These are phyloP conservation scores for Botrytis fabae DNA, from an alignment of 2,329 filamentous ascomycete species.

Conservation along the genomic window DNA sequence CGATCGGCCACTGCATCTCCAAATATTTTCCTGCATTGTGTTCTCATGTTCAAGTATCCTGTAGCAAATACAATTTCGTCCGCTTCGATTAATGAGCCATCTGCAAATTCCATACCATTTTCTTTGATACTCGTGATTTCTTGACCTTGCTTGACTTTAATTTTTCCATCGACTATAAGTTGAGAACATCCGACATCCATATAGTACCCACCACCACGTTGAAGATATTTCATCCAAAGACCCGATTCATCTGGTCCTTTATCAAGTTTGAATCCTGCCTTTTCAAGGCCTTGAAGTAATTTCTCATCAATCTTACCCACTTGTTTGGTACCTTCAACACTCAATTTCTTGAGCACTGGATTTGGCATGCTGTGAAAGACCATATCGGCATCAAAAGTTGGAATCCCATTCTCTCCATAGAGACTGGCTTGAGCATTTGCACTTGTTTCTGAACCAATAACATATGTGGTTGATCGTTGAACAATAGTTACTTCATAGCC, in stretches of 20 bases:
- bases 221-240: slow-evolving; percentile 58
- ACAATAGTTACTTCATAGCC: slow-evolving; percentile 69
- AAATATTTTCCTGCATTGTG: slow-evolving; percentile 50
- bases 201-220: slow-evolving; percentile 59
- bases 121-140: slow-evolving; percentile 48
- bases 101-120: slow-evolving; percentile 44
- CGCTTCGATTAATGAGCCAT: slow-evolving; percentile 50
- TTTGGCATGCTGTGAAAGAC: slow-evolving; percentile 57
- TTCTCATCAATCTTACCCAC: slow-evolving; percentile 43
- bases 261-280: slow-evolving; percentile 60
- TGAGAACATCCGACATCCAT: slow-evolving; percentile 55
- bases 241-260: slow-evolving; percentile 55
- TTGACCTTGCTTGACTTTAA: slow-evolving; percentile 51
- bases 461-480: slow-evolving; percentile 65
- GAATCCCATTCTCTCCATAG: slow-evolving; percentile 48
- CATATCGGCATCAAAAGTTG: slow-evolving; percentile 66
- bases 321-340: slow-evolving; percentile 48
- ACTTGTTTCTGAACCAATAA: slow-evolving; percentile 55
- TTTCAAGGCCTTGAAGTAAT: slow-evolving; percentile 51
- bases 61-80: slow-evolving; percentile 54
- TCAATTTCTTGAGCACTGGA: slow-evolving; percentile 60
- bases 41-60: slow-evolving; percentile 56
- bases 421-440: slow-evolving; percentile 47
- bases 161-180: slow-evolving; percentile 53
- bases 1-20: slow-evolving; percentile 52